Evolutionary conservation across 495 filamentous ascomycete genomes (phyloP).

Genomic region (Talaromyces proteolyticus): DNA sequence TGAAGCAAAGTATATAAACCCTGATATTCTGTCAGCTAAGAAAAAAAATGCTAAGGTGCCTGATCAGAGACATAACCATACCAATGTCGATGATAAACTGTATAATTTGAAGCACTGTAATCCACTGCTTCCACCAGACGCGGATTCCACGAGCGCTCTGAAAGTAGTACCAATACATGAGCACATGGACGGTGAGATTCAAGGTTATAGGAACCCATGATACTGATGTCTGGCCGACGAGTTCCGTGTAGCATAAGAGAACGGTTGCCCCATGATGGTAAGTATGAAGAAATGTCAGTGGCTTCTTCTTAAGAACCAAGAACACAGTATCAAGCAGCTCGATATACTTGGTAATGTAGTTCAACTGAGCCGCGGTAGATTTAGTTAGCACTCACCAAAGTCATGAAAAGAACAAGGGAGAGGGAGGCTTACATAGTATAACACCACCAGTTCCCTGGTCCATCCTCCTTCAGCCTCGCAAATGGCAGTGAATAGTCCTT

Average conservation of each 20-base stretch:
- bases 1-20: slow-evolving; percentile 93
- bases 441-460: slow-evolving; percentile 56
- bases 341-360: slow-evolving; percentile 69
- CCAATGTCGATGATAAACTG: slow-evolving; percentile 56
- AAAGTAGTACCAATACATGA: slow-evolving; percentile 65
- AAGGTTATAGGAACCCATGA: slow-evolving; percentile 65
- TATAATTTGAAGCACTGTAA: slow-evolving; percentile 51
- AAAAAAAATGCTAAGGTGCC: too few relatives aligned
- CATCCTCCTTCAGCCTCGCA: slow-evolving; percentile 68
- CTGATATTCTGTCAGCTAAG: too few relatives aligned
- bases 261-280: slow-evolving; percentile 72
- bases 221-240: slow-evolving; percentile 60
- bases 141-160: slow-evolving; percentile 52
- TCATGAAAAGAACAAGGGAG: slow-evolving; percentile 13
- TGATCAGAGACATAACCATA: slow-evolving; percentile 20
- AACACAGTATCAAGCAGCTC: slow-evolving; percentile 67
- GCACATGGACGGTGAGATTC: slow-evolving; percentile 64
- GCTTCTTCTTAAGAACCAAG: slow-evolving; percentile 70
- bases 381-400: too few relatives aligned
- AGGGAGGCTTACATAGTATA: slow-evolving; percentile 61
- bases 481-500: slow-evolving; percentile 68
- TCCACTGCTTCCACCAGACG: slow-evolving; percentile 58
- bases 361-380: too few relatives aligned
- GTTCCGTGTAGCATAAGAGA: slow-evolving; percentile 65
- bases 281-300: slow-evolving; percentile 70